Conservation (phyloP, 1,284 basidiomycete genomes). For the Fomitopsis schrenkii region DNA sequence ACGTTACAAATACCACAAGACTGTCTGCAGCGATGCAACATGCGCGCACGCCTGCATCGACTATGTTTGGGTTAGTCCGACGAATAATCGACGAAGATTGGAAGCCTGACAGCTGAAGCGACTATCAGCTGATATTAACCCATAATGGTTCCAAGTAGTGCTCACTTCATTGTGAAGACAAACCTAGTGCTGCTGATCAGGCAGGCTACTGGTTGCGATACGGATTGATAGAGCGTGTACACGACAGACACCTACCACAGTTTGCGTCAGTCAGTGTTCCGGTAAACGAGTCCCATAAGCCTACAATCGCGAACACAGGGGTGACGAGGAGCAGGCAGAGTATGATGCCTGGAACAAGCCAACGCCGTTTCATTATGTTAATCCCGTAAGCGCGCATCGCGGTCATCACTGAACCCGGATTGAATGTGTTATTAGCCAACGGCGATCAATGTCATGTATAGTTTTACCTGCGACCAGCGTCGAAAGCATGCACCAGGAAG, state of each 20-base stretch:
- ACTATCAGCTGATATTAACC: neutral
- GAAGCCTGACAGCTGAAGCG: neutral
- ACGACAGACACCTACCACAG: neutral
- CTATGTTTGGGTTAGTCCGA: neutral
- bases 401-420: neutral
- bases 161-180: neutral
- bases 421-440: neutral
- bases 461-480: neutral
- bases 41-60: neutral
- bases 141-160: neutral
- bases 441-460: neutral
- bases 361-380: neutral
- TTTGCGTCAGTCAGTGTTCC: neutral
- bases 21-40: neutral
- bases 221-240: neutral
- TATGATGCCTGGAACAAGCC: neutral
- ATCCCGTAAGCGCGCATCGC: neutral
- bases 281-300: neutral
- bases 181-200: neutral
- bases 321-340: neutral
- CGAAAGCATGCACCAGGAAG: neutral
- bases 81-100: neutral
- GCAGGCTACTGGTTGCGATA: neutral
- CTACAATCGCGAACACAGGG: neutral
- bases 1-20: neutral